Evolutionary conservation across 2,329 filamentous ascomycete species (phyloP).

Genomic region (Colletotrichum noveboracense): DNA sequence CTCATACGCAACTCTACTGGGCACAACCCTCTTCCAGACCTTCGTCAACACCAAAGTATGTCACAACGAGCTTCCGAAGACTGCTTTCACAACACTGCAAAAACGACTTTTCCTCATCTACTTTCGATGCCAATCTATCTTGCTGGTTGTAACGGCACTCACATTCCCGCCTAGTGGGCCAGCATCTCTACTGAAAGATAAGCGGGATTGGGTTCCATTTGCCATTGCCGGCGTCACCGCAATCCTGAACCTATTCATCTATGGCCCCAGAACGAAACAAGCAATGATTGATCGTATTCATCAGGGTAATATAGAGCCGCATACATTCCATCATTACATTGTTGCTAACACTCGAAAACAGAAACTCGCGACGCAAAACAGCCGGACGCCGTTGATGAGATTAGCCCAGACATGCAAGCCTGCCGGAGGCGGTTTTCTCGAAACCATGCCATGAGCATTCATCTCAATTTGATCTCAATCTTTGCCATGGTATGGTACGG

Average conservation of each 20-base stretch:
- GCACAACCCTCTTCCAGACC: slow-evolving; percentile 43
- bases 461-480: slow-evolving; percentile 43
- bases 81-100: slow-evolving; percentile 42
- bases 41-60: slow-evolving; percentile 43
- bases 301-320: slow-evolving; percentile 26
- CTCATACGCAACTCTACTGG: slow-evolving; percentile 43
- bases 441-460: slow-evolving; percentile 47
- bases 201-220: slow-evolving; percentile 39
- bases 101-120: slow-evolving; percentile 46
- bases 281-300: slow-evolving; percentile 35
- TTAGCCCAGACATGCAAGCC: slow-evolving; percentile 28
- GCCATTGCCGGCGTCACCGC: slow-evolving; percentile 34
- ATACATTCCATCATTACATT: rapidly evolving
- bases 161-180: slow-evolving; percentile 38
- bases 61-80: slow-evolving; percentile 34
- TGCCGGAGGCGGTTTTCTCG: slow-evolving; percentile 36
- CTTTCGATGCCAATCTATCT: slow-evolving; percentile 38
- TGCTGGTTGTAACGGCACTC: slow-evolving; percentile 36
- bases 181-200: slow-evolving; percentile 30
- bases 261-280: slow-evolving; percentile 39
- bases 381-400: neutral
- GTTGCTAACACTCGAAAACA: neutral
- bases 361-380: slow-evolving; percentile 25
- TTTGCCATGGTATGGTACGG: slow-evolving; percentile 35
- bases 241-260: slow-evolving; percentile 37